Conservation (phyloP, 345 rosid species). For the Aquilaria malaccensis region DNA sequence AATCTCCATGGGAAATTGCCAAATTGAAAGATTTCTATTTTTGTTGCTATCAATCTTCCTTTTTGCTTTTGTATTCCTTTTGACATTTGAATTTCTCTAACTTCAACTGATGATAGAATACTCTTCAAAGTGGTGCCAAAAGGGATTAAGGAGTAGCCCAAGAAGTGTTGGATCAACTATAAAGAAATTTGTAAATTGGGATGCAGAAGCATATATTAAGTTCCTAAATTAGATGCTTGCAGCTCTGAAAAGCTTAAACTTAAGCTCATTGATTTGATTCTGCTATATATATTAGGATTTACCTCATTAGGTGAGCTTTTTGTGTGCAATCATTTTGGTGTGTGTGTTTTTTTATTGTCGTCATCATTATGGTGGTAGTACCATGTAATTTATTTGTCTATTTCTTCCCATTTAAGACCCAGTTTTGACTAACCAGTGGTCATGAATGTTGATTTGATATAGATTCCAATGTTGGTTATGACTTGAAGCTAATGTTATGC, state of each 20-base stretch:
- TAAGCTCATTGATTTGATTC: conserved; percentile 88
- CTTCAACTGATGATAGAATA: conserved; percentile 95
- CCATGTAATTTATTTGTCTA: too few relatives aligned
- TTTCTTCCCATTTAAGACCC: too few relatives aligned
- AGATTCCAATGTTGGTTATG: too few relatives aligned
- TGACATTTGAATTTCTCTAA: conserved; percentile 75
- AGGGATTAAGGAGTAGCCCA: conserved; percentile 80
- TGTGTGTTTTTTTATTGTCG: too few relatives aligned
- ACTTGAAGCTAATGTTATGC: too few relatives aligned
- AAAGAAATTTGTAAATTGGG: conserved; percentile 56
- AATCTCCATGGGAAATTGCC: conserved; percentile 44
- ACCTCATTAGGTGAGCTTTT: conserved; percentile 69
- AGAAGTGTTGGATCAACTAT: conserved; percentile 48
- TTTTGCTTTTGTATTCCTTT: conserved; percentile 64
- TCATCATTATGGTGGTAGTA: too few relatives aligned
- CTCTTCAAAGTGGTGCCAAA: conserved; percentile 94
- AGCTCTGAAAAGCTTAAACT: conserved; percentile 82
- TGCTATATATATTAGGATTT: conserved; percentile 78
- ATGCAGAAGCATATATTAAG: conserved; percentile 54
- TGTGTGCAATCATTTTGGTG: not conserved
- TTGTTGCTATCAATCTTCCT: conserved; percentile 78
- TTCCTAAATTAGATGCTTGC: conserved; percentile 94
- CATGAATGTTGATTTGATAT: too few relatives aligned
- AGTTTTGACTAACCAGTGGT: too few relatives aligned
- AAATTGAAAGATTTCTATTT: conserved; percentile 60